These are phyloP conservation scores for Acanthamoeba lenticulata DNA, from an alignment of 208 protist genomes.

Conservation along the genomic window DNA sequence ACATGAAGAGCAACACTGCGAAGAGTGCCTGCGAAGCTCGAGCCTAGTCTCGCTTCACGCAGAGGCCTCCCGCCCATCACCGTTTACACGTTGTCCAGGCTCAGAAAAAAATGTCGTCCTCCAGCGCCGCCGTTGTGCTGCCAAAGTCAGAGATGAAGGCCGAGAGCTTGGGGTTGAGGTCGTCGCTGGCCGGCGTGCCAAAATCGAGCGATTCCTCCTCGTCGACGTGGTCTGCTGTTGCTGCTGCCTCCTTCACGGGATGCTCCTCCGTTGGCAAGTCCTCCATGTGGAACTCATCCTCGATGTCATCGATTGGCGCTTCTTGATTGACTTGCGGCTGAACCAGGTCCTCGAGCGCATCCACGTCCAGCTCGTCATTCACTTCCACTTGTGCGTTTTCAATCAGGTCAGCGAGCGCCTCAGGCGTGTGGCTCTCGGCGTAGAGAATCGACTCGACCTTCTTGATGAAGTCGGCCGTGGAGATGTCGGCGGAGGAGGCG, in stretches of 20 bases:
- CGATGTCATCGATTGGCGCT: background rate
- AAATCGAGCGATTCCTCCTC: background rate
- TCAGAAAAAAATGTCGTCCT: background rate
- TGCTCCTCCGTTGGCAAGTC: background rate
- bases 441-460: constrained; percentile 23
- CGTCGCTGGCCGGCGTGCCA: background rate
- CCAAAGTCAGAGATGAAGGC: background rate
- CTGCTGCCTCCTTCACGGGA: background rate
- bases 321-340: background rate
- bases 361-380: background rate
- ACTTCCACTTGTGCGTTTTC: background rate
- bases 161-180: background rate
- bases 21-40: too few species aligned
- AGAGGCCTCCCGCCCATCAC: too few species aligned
- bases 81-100: too few species aligned
- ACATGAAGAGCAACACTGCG: too few species aligned
- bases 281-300: background rate
- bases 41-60: too few species aligned
- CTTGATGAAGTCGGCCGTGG: constrained; percentile 7
- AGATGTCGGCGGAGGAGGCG: background rate
- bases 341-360: background rate
- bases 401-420: background rate
- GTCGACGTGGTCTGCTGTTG: background rate
- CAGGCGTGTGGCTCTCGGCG: background rate
- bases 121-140: background rate